Base-by-base conservation (phyloP, 1,284 basidiomycete genomes). In the Sanghuangporus sanghuang region DNA sequence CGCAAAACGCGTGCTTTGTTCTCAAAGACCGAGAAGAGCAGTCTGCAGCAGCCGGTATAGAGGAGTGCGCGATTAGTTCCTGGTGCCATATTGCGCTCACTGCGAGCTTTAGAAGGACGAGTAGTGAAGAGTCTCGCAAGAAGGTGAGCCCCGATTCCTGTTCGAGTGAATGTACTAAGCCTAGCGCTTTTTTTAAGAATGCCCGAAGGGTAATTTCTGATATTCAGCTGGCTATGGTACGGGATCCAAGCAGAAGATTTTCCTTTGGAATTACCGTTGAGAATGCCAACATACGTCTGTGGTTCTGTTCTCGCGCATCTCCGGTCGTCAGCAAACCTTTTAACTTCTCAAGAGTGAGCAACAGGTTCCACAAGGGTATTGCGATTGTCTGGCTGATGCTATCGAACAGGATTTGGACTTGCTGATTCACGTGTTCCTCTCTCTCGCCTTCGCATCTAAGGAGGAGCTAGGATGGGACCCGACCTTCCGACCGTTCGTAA, bases 151-250 rank as follows among this genome's bases (percentile, higher is more conserved):
- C 27, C 27, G 2, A 32, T 32, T 32, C 5, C 27, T 32, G 4
- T 32, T 32, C 27, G 27, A 2, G 5, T 32, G 27, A 32, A 3
- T 32, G 27, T 32, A 32, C 27, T 32, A 32, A 32, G 4, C 3
- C 27, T 32, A 32, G 27, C 4, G 27, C 5, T 32, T 32, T 32
- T 32, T 5, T 32, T 23, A 21, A 52, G 50, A 52, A 52, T 52
- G 11, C 6, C 18, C 11, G 18, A 12, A 21, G 16, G 35, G 16
- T 36, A 18, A n/a, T 35, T 39, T 39, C n/a, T n/a, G n/a, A 12
- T 18, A 63, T 67, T 49, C 48, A 59, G 27, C 56, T 65, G 27
- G 46, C 62, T 18, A 67, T 67, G 61, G 40, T 39, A 14, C 53
- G 36, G 44, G 67, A 68, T 44, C 64, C 60, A 9, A 52, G 60